phyloP scores from a whole-genome alignment of 108 stramenopile genomes.

The Skeletonema tropicum region DNA sequence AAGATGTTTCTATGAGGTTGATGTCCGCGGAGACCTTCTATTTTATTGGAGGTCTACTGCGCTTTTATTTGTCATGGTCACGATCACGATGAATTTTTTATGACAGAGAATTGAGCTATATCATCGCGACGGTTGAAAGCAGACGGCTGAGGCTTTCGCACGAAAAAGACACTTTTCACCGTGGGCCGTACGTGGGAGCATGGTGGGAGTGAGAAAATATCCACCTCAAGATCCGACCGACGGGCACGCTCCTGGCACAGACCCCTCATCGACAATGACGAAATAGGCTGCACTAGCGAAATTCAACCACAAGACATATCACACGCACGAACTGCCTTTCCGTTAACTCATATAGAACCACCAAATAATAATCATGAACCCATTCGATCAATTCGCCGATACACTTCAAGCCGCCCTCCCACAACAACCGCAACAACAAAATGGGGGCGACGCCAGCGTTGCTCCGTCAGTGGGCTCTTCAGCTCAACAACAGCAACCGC shows the following conservation, averaged over 20 bases:
- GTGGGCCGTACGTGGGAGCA: no score
- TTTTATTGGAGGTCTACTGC: neutral
- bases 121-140: no score
- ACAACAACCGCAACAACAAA: slow-evolving; percentile 34
- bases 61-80: neutral
- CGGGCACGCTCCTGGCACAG: no score
- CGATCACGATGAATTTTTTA: no score
- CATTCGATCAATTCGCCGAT: slow-evolving; percentile 85
- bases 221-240: no score
- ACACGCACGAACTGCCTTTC: neutral
- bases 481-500: slow-evolving; percentile 11
- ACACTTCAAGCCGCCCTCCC: slow-evolving; percentile 64
- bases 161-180: no score
- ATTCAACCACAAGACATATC: neutral
- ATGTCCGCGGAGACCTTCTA: neutral
- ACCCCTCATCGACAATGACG: no score
- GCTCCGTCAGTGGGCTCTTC: neutral
- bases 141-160: no score
- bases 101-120: no score
- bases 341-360: neutral
- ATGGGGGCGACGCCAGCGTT: slow-evolving; percentile 12
- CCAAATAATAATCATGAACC: slow-evolving; percentile 52
- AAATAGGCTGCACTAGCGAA: no score
- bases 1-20: neutral
- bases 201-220: no score